These are phyloP conservation scores for Periconia sp. DNA, from an alignment of 2,329 filamentous ascomycete species.

Conservation along the genomic window DNA sequence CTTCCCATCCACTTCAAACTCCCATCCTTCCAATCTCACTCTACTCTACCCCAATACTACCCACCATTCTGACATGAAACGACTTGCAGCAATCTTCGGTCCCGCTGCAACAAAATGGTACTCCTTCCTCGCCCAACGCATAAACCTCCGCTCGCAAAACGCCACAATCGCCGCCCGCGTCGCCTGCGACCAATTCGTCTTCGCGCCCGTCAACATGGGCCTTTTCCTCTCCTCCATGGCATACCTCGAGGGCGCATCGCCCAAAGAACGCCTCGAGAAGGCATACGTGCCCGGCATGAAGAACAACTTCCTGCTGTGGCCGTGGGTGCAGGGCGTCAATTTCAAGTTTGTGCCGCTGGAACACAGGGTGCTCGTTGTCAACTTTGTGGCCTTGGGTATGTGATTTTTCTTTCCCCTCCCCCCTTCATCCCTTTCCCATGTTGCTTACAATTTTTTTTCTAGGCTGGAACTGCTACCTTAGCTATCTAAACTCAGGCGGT, in stretches of 20 bases:
- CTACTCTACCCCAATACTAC: neutral
- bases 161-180: slow-evolving; percentile 79
- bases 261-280: slow-evolving; percentile 72
- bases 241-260: slow-evolving; percentile 71
- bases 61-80: slow-evolving; percentile 1
- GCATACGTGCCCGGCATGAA: slow-evolving; percentile 75
- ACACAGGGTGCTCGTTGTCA: slow-evolving; percentile 84
- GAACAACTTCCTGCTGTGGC: slow-evolving; percentile 91
- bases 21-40: too few species aligned
- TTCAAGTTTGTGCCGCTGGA: slow-evolving; percentile 86
- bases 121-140: slow-evolving; percentile 73
- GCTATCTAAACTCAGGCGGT: slow-evolving; percentile 44
- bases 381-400: slow-evolving; percentile 74
- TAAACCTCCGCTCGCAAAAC: slow-evolving; percentile 68
- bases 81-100: slow-evolving; percentile 84
- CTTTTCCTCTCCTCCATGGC: slow-evolving; percentile 87
- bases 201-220: slow-evolving; percentile 81
- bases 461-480: slow-evolving; percentile 53
- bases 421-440: too few species aligned
- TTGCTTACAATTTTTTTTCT: too few species aligned
- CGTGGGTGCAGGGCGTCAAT: slow-evolving; percentile 81
- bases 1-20: slow-evolving; percentile 7
- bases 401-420: slow-evolving; percentile 11
- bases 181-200: slow-evolving; percentile 76
- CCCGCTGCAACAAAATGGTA: slow-evolving; percentile 90